A percentile compares a stretch with the other conserved stretches of the same genome.
phyloP scores from a whole-genome alignment of 1,139 yeast genomes.

The Yamadazyma friedrichii region DNA sequence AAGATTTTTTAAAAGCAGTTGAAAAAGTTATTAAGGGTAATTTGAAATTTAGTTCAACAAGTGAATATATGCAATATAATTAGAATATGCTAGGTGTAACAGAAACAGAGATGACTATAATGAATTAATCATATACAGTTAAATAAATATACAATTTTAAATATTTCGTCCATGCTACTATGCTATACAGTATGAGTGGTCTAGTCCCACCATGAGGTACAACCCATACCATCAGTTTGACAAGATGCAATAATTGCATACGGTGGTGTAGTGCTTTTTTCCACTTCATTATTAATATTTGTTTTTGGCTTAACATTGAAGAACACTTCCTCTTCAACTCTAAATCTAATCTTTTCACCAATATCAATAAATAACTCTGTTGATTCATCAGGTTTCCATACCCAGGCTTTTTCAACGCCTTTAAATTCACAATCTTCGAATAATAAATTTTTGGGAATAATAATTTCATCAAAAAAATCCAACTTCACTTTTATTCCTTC shows the following conservation, averaged over 20 bases:
- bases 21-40: slow-evolving; percentile 98
- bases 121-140: not conserved
- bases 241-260: slow-evolving; percentile 88
- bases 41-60: slow-evolving; percentile 94
- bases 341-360: slow-evolving; percentile 85
- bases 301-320: slow-evolving; percentile 77
- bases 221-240: slow-evolving; percentile 95
- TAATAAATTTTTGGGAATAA: slow-evolving; percentile 76
- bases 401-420: slow-evolving; percentile 87
- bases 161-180: not conserved
- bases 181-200: not conserved
- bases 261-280: slow-evolving; percentile 52
- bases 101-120: slow-evolving; percentile 1
- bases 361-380: slow-evolving; percentile 78
- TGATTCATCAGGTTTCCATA: slow-evolving; percentile 79
- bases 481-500: slow-evolving; percentile 83
- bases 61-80: slow-evolving; percentile 97
- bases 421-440: slow-evolving; percentile 77
- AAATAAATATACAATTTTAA: not conserved
- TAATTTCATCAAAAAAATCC: slow-evolving; percentile 90
- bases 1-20: slow-evolving; percentile 95
- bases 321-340: slow-evolving; percentile 87
- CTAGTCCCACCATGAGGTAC: slow-evolving; percentile 92
- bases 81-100: slow-evolving; percentile 21
- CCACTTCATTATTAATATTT: slow-evolving; percentile 39